Evolutionary conservation across 2,329 filamentous ascomycete species (phyloP).

Genomic region (Hypoxylon sp.): DNA sequence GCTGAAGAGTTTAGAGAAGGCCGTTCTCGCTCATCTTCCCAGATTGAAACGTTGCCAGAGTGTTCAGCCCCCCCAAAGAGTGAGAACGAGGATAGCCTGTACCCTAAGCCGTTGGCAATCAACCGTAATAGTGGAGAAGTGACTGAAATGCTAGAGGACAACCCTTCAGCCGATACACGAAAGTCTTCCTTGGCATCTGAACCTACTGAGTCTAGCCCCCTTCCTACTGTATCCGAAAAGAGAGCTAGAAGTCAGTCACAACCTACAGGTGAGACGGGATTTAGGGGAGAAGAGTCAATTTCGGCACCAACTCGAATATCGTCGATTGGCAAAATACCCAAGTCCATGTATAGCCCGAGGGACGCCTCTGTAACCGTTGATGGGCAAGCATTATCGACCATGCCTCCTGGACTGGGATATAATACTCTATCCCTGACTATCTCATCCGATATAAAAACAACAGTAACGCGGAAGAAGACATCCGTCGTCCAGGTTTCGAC

Average conservation of each 20-base stretch:
- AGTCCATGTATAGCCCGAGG: constrained; percentile 13
- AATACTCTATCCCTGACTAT: neutral
- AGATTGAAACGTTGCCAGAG: constrained; percentile 38
- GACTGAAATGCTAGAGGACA: neutral
- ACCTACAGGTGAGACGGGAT: neutral
- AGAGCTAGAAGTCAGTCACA: neutral
- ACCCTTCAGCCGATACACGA: neutral
- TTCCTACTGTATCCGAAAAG: neutral
- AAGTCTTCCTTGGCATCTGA: neutral
- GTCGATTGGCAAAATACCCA: constrained; percentile 34
- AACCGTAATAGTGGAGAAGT: constrained; percentile 10
- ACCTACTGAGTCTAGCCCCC: neutral
- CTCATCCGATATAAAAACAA: neutral
- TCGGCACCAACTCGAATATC: constrained; percentile 25
- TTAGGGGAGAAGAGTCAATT: neutral
- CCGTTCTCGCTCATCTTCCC: constrained; percentile 16
- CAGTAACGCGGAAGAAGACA: neutral
- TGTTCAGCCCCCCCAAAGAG: constrained; percentile 5
- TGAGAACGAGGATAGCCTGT: constrained; percentile 20
- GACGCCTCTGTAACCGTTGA: neutral
- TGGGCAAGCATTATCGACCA: neutral
- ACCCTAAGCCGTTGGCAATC: constrained; percentile 33
- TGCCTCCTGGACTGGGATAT: neutral
- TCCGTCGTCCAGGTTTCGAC: neutral
- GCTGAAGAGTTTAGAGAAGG: constrained; percentile 19